Percentiles rank a stretch among this genome's conserved stretches.
Conservation (phyloP, 805 yeast genomes). For the Cyberlindnera bimundalis region DNA sequence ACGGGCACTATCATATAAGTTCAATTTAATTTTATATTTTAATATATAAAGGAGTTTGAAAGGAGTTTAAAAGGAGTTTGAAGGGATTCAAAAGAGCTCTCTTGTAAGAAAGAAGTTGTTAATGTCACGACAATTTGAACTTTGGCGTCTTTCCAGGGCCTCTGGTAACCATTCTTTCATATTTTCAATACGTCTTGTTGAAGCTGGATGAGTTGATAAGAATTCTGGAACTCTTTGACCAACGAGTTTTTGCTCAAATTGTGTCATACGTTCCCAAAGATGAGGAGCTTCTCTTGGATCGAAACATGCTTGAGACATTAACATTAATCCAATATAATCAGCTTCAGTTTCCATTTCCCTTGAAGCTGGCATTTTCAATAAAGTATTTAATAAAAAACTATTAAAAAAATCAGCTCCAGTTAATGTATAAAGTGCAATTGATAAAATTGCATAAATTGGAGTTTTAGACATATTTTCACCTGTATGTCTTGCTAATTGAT, state of each 20-base stretch:
- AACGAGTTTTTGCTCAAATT: slow-evolving; percentile 38
- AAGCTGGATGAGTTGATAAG: slow-evolving; percentile 87
- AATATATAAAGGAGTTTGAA: too few species aligned
- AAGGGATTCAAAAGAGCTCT: slow-evolving; percentile 8
- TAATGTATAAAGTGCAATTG: slow-evolving; percentile 51
- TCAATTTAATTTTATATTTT: too few species aligned
- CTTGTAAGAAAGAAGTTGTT: slow-evolving; percentile 14
- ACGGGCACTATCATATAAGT: neutral
- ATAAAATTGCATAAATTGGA: slow-evolving; percentile 62
- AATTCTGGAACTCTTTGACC: slow-evolving; percentile 48
- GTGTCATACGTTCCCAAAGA: slow-evolving; percentile 82
- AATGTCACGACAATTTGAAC: slow-evolving; percentile 15
- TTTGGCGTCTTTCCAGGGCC: slow-evolving; percentile 27
- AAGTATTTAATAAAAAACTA: slow-evolving; percentile 49
- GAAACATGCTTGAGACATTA: slow-evolving; percentile 89
- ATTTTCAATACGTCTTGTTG: slow-evolving; percentile 64
- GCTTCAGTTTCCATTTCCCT: slow-evolving; percentile 96
- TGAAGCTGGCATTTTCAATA: slow-evolving; percentile 77
- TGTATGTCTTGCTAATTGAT: slow-evolving; percentile 89
- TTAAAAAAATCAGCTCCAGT: slow-evolving; percentile 57
- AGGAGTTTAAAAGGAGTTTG: too few species aligned
- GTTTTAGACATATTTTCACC: slow-evolving; percentile 76
- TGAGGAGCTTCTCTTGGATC: slow-evolving; percentile 69
- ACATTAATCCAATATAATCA: slow-evolving; percentile 87
- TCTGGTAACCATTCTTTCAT: slow-evolving; percentile 66